These are phyloP conservation scores for Paramyrothecium roridum DNA, from an alignment of 2,329 filamentous ascomycete species.

Conservation along the genomic window DNA sequence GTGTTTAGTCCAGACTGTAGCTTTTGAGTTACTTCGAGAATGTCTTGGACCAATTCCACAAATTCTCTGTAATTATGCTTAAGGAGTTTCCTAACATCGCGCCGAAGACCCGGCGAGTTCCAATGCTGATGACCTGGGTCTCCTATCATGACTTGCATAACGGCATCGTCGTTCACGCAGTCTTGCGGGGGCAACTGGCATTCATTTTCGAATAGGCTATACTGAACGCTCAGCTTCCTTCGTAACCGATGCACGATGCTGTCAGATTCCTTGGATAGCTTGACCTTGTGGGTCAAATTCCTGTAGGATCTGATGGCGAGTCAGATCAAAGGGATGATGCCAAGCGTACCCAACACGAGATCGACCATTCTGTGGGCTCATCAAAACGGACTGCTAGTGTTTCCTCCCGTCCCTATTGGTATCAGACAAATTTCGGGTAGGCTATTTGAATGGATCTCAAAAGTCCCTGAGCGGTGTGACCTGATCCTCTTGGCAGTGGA, in stretches of 20 bases:
- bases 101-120: too few relatives aligned
- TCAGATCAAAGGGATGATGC: neutral
- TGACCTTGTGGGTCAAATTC: neutral
- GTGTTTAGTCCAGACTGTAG: too few relatives aligned
- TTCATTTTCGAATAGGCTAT: neutral
- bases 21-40: neutral
- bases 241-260: neutral
- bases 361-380: neutral
- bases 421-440: too few relatives aligned
- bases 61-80: neutral
- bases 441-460: too few relatives aligned
- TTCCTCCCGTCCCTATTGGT: too few relatives aligned
- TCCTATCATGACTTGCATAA: neutral
- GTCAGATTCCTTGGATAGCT: neutral
- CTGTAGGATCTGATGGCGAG: neutral
- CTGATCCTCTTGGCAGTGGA: too few relatives aligned
- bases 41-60: neutral
- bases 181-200: neutral
- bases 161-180: neutral
- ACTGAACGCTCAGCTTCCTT: neutral
- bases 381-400: too few relatives aligned
- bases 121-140: neutral
- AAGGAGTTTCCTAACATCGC: neutral
- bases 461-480: too few relatives aligned
- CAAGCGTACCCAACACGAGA: neutral